Evolutionary conservation across 179 eudicot species (phyloP).

Genomic region (Silene noctiflora): DNA sequence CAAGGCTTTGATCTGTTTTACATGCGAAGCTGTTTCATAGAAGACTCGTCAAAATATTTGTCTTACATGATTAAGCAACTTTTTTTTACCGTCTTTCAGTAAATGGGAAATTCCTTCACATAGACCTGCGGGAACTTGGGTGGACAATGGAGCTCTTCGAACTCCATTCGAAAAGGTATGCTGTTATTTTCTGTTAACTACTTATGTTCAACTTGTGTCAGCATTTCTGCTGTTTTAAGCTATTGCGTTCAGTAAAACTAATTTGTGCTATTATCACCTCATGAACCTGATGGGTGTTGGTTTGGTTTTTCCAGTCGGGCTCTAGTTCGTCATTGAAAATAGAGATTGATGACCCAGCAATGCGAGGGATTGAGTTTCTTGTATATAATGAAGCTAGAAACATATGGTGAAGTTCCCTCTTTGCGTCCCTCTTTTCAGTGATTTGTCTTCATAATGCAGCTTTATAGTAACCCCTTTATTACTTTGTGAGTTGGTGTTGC

Average conservation of each 20-base stretch:
- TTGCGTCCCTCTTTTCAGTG: conserved; percentile 8
- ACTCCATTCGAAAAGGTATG: conserved; percentile 75
- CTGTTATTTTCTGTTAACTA: not conserved
- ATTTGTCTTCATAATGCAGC: not conserved
- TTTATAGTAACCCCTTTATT: conserved; percentile 2
- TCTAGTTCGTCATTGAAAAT: conserved; percentile 49
- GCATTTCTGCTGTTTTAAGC: not conserved
- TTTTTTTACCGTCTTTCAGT: conserved; percentile 30
- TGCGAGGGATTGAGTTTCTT: conserved; percentile 90
- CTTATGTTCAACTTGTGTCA: not conserved
- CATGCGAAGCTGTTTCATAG: not conserved
- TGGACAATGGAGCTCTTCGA: conserved; percentile 73
- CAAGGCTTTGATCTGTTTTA: not conserved
- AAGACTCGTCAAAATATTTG: not conserved
- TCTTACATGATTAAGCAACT: not conserved
- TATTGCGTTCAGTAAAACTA: not conserved
- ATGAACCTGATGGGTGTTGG: conserved; percentile 11
- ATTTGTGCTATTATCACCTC: not conserved
- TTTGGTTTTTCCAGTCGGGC: conserved; percentile 59
- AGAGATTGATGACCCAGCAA: conserved; percentile 80
- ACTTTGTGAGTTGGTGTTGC: not conserved
- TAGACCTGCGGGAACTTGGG: conserved; percentile 73
- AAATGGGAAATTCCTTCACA: conserved; percentile 77
- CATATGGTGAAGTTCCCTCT: conserved; percentile 54
- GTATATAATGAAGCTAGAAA: conserved; percentile 75